phyloP scores from a whole-genome alignment of 2,329 filamentous ascomycete species.

The Apiospora kogelbergensis region DNA sequence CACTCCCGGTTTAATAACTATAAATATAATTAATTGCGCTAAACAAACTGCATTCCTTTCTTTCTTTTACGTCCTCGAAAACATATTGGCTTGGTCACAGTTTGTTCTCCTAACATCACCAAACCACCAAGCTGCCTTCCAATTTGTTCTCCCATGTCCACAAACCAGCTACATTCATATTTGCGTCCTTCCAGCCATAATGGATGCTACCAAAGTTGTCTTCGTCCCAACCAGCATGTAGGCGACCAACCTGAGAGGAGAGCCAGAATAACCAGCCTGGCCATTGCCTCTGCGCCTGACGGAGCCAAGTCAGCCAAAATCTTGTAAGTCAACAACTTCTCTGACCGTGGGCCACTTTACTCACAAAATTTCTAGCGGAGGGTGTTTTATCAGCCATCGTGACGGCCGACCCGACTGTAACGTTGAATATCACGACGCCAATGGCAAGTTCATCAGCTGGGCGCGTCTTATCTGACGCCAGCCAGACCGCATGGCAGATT shows the following conservation, averaged over 20 bases:
- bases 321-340: background rate
- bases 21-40: too few relatives aligned
- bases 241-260: background rate
- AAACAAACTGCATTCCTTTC: too few relatives aligned
- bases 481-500: too few relatives aligned
- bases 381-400: background rate
- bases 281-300: background rate
- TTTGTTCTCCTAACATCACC: background rate
- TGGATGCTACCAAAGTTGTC: background rate
- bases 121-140: too few relatives aligned
- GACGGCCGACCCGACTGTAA: background rate
- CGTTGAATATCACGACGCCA: background rate
- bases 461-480: background rate
- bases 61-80: too few relatives aligned
- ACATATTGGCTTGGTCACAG: too few relatives aligned
- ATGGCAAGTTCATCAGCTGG: background rate
- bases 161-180: background rate
- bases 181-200: background rate
- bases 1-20: too few relatives aligned
- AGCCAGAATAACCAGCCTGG: background rate
- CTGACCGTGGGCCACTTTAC: background rate
- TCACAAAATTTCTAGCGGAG: background rate
- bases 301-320: background rate
- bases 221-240: background rate
- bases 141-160: too few relatives aligned